Evolutionary conservation across 2,329 filamentous ascomycete genomes (phyloP), one percentile per base, ranked within the genome.

Genomic region (Dactylellina drechsleri): DNA sequence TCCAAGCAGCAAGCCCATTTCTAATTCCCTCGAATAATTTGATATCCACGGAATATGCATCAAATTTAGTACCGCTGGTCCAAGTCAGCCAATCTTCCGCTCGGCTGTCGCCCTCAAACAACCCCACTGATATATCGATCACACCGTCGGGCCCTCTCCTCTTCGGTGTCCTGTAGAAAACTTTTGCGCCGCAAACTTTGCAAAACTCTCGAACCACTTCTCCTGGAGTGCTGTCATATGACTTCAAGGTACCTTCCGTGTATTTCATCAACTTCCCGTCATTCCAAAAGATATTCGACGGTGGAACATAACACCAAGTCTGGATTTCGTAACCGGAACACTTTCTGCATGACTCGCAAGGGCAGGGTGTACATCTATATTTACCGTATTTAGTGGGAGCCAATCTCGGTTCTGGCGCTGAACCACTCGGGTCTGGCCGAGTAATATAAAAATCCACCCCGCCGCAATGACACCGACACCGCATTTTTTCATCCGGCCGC

Each of bases 401-500:
- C 5, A 36, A 10, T 10, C 61, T 61, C 15, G 67, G 67, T 20
- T 73, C 60, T 8, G 68, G 68, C 2, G 20, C 47, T 15, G 68
- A 53, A 47, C 10, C 18, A 1, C 56, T 23, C 10, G 68, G 53
- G 18, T 73, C 26, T 2, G 68, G 68, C 1, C 50, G 16, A 13
- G 68, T 66, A 6, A 74, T 47, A 41, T 66, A 74, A 20, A 74
- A 74, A 16, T 74, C 68, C 3, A 74, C 68, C 4, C 68, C 68
- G 4, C 68, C 68, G 26, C 68, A 74, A 31, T 66, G 68, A 18
- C 68, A 74, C 8, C 56, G 57, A 49, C 61, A 74, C 1, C 49
- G 56, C 31, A 74, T 16, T 26, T 62, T 74, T 18, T 73, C 68
- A 26, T 66, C 68, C 0, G 60, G 41, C 36, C 13, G 23, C 3